Percentiles rank a stretch among this genome's conserved stretches.
Conservation (phyloP, 441 rosid genomes). For the Erysimum cheiri region DNA sequence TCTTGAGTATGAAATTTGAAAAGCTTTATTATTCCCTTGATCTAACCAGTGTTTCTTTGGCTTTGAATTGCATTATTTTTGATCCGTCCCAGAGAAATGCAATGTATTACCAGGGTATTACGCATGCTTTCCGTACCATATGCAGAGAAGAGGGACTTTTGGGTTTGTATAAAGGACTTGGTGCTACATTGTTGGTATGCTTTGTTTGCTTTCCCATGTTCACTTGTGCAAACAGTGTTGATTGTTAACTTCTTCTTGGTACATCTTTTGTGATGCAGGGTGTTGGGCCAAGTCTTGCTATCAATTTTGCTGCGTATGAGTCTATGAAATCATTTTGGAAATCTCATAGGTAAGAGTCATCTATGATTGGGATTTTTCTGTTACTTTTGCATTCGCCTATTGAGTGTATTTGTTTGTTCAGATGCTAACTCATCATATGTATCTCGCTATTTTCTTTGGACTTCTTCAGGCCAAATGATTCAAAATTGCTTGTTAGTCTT, state of each 20-base stretch:
- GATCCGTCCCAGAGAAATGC: constrained; percentile 66
- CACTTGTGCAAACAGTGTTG: constrained; percentile 15
- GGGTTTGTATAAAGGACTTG: constrained; percentile 94
- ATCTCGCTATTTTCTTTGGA: constrained; percentile 28
- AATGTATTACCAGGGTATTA: constrained; percentile 78
- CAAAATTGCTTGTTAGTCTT: constrained; percentile 67
- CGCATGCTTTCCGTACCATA: constrained; percentile 81
- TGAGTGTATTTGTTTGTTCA: background rate
- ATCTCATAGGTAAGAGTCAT: constrained; percentile 63
- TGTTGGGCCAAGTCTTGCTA: constrained; percentile 92
- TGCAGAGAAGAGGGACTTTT: constrained; percentile 80
- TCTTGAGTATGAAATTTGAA: constrained; percentile 1
- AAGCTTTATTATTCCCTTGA: constrained; percentile 4
- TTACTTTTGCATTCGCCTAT: background rate
- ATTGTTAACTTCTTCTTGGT: constrained; percentile 24
- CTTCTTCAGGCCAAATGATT: constrained; percentile 72
- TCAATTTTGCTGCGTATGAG: constrained; percentile 86
- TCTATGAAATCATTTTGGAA: constrained; percentile 71
- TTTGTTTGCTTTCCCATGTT: constrained; percentile 23
- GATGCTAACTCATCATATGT: background rate
- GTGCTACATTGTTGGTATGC: constrained; percentile 89
- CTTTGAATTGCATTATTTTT: constrained; percentile 29
- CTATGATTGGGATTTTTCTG: background rate
- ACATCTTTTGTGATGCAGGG: constrained; percentile 57
- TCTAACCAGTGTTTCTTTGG: constrained; percentile 13